phyloP scores from a whole-genome alignment of 179 eudicot species.

The Beta macrorhiza region DNA sequence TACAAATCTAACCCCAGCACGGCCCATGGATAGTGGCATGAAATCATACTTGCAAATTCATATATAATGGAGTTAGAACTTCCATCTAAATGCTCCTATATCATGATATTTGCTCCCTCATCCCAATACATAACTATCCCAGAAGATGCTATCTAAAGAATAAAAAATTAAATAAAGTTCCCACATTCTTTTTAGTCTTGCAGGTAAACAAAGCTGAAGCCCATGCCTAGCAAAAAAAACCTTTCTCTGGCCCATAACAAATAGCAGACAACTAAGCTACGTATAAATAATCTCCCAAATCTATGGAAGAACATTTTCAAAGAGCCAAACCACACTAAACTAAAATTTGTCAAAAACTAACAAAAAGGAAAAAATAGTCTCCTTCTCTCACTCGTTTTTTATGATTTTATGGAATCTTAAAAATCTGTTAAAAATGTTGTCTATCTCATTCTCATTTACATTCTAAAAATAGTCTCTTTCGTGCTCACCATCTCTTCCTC shows the following conservation, averaged over 20 bases:
- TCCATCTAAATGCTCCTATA: neutral
- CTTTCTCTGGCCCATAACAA: neutral
- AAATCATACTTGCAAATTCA: conserved; percentile 74
- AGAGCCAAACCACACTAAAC: neutral
- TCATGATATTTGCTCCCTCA: neutral
- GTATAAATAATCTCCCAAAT: neutral
- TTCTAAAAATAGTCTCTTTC: no score
- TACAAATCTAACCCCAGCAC: conserved; percentile 72
- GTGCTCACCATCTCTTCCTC: no score
- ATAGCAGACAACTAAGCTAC: neutral
- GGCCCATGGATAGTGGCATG: conserved; percentile 91
- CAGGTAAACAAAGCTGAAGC: neutral
- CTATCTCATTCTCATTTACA: no score
- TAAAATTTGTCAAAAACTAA: neutral
- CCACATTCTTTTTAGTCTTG: neutral
- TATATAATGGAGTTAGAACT: neutral
- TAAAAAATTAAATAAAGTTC: no score
- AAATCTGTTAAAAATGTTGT: no score
- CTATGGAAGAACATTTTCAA: neutral
- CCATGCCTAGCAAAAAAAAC: neutral
- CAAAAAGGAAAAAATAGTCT: neutral
- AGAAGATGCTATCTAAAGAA: neutral
- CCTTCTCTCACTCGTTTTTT: no score
- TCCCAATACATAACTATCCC: neutral
- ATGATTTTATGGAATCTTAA: no score